Evolutionary conservation across 257 asterid genomes (phyloP).

Genomic region (Lavandula angustifolia): DNA sequence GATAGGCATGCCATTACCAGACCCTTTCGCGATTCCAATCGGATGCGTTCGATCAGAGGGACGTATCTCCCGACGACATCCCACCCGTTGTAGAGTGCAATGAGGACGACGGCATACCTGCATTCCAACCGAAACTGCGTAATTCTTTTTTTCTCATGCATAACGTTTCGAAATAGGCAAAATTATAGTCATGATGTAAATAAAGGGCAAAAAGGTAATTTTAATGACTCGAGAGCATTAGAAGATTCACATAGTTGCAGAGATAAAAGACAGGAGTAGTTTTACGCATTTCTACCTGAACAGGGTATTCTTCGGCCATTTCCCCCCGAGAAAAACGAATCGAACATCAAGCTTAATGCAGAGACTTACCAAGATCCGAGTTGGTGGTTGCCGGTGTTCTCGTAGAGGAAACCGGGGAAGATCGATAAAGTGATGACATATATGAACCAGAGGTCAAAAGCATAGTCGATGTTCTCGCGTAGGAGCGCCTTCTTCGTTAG

Average conservation of each 20-base stretch:
- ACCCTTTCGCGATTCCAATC: constrained; percentile 62
- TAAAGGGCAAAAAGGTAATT: too few species aligned
- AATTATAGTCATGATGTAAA: too few species aligned
- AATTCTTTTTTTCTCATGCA: too few species aligned
- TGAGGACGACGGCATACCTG: constrained; percentile 71
- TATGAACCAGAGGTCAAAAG: constrained; percentile 51
- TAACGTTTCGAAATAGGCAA: too few species aligned
- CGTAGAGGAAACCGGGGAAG: constrained; percentile 82
- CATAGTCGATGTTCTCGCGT: constrained; percentile 58
- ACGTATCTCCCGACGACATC: constrained; percentile 65
- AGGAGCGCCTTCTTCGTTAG: constrained; percentile 61
- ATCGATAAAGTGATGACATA: constrained; percentile 72
- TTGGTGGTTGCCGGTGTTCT: constrained; percentile 74
- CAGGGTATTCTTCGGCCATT: too few species aligned
- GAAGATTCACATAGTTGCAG: too few species aligned
- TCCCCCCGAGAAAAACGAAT: background rate
- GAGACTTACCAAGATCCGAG: constrained; percentile 78
- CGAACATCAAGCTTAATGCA: background rate
- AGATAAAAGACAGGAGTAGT: too few species aligned
- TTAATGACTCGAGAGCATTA: too few species aligned
- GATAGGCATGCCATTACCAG: constrained; percentile 47
- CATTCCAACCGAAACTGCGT: background rate
- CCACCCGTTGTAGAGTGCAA: constrained; percentile 71
- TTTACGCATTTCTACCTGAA: too few species aligned
- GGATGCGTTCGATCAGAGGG: constrained; percentile 51